Evolutionary conservation across 192 early-diverging fungal genomes (phyloP).

Genomic region (Gaertneriomyces semiglobifer): DNA sequence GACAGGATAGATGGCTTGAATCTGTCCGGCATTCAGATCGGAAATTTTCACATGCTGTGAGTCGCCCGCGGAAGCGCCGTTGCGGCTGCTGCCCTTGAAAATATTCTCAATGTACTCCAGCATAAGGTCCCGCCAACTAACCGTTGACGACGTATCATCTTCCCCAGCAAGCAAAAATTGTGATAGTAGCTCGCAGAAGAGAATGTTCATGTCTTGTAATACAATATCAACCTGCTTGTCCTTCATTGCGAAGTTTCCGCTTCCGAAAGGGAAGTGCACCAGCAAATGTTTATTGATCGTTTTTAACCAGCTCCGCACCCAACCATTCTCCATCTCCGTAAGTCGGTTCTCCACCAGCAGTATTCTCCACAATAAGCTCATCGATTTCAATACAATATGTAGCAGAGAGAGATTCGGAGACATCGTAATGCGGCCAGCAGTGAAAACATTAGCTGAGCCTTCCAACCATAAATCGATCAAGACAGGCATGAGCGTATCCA

Average conservation of each 20-base stretch:
- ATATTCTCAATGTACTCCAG: conserved; percentile 55
- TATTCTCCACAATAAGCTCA: conserved; percentile 69
- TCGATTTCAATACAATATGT: conserved; percentile 58
- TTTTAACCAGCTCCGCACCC: conserved; percentile 52
- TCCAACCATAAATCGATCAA: conserved; percentile 79
- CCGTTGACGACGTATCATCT: conserved; percentile 22
- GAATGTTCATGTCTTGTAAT: conserved; percentile 68
- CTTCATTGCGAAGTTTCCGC: conserved; percentile 41
- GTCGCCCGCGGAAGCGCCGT: no score
- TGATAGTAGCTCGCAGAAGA: conserved; percentile 63
- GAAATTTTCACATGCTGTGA: background rate
- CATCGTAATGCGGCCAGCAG: conserved; percentile 41
- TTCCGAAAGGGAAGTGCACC: conserved; percentile 75
- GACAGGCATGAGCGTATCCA: conserved; percentile 57
- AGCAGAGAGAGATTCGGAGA: conserved; percentile 62
- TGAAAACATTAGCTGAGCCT: conserved; percentile 65
- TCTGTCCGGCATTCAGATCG: conserved; percentile 8
- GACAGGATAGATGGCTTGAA: conserved; percentile 30
- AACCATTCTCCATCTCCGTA: conserved; percentile 13
- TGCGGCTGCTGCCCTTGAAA: conserved; percentile 40
- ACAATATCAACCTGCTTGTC: conserved; percentile 52
- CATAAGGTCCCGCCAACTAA: conserved; percentile 50
- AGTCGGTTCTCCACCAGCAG: conserved; percentile 18
- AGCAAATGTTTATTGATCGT: conserved; percentile 65
- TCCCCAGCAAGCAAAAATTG: conserved; percentile 45